Evolutionary conservation across 1,284 basidiomycete species (phyloP).

Genomic region (Marasmius sp.): DNA sequence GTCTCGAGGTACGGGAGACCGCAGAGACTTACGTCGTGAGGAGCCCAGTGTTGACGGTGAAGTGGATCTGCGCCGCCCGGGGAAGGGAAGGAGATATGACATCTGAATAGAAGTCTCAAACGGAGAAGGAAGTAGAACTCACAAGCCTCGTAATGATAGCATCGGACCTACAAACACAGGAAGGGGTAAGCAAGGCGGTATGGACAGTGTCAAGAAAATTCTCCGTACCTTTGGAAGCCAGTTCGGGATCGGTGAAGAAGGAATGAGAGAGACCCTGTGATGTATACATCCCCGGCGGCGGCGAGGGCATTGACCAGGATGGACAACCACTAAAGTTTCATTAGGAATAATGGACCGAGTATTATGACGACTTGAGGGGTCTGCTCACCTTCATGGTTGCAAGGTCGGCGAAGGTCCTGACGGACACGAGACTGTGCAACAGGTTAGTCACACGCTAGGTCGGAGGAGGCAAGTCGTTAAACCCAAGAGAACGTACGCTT

Average conservation of each 20-base stretch:
- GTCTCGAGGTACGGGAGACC: background rate
- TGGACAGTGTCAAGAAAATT: background rate
- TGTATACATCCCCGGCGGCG: constrained; percentile 40
- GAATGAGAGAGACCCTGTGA: constrained; percentile 39
- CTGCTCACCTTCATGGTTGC: constrained; percentile 6
- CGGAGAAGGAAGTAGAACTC: constrained; percentile 2
- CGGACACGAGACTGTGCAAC: constrained; percentile 4
- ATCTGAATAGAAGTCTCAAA: background rate
- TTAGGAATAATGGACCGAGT: constrained; percentile 6
- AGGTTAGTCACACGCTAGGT: background rate
- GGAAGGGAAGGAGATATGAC: no score
- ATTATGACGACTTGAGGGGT: constrained; percentile 8
- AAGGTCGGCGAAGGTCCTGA: constrained; percentile 6
- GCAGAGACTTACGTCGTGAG: constrained; percentile 29
- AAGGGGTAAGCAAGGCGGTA: background rate
- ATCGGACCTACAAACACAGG: constrained; percentile 37
- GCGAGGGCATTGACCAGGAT: constrained; percentile 45
- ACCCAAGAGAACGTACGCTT: constrained; percentile 13
- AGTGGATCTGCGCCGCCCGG: constrained; percentile 36
- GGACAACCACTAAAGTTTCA: constrained; percentile 31
- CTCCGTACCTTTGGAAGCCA: constrained; percentile 38
- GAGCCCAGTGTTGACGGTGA: constrained; percentile 49
- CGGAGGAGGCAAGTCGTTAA: background rate
- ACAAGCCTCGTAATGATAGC: constrained; percentile 47
- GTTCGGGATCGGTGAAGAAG: constrained; percentile 42